Evolutionary conservation across 208 protist genomes (phyloP), one percentile per base, ranked within the genome.

Genomic region (Naegleria gruberi): DNA sequence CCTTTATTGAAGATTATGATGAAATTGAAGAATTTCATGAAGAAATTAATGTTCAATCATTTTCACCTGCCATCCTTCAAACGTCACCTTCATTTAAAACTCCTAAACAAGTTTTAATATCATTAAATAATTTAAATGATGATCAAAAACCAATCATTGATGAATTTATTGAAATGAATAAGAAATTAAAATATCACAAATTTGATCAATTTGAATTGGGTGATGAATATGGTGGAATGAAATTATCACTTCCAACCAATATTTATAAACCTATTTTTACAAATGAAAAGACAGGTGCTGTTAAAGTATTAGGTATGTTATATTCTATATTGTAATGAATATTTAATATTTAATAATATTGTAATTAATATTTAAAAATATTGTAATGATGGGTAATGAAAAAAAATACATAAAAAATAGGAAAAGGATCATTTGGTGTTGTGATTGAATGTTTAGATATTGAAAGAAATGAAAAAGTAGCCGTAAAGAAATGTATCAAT

Each of bases 401-500:
- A 55, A 19, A 15, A 55, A 19, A 15, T 19, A 55, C 46, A 55
- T 55, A 15, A 19, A 19, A 55, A 46, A 98, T 98, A 90, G 96
- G 96, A 57, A 95, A 94, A 30, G 96, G 96, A 42, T 95, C 93
- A 34, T 98, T 97, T 92, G 96, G 96, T 57, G 92, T 97, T 40
- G 96, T 98, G 23, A 37, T 17, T 44, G 12, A n/a, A 44, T 17
- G 23, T 40, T 23, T 44, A 19, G 81, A 84, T 26, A 65, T 30
- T 30, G 8, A 84, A 84, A 42, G 15, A 30, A 84, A 84, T 17
- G 81, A 41, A 15, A 45, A 84, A 15, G 81, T 84, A n/a, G 81
- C 81, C 23, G n/a, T 84, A 3, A 84, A 84, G n/a, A 84, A 84
- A 65, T 65, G 51, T 65, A 65, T 65, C 12, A 65, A 65, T 65